Evolutionary conservation across 1,139 yeast species (phyloP), one percentile per base, ranked within the genome.

Genomic region (Sporopachydermia cereana): DNA sequence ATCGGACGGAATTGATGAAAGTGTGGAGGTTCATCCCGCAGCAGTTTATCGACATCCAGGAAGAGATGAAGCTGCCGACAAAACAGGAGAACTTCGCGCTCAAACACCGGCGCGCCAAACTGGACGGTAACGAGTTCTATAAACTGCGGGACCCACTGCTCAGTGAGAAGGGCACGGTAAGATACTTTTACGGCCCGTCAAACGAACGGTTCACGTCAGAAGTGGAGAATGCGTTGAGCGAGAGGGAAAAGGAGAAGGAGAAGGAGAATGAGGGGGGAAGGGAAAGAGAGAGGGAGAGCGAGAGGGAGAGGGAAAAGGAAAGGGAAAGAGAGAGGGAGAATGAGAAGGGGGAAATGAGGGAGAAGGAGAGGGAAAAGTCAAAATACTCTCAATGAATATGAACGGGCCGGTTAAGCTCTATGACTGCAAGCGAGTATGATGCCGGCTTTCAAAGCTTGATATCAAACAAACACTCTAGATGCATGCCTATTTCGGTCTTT

Each of bases 131-230:
- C 20, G 17, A 2, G 41, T 36, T 27, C 17, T 23, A 43, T 24
- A 31, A 47, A n/a, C 41, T 52, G 20, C 51, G 61, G 18, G 63
- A 59, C 31, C 47, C 54, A 14, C 48, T 47, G 24, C 41, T 51
- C 9, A 53, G 58, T 1, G 59, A 55, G 9, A 43, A 44, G 12
- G 63, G 62, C 3, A 55, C 62, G 0, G 60, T 58, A 7, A 49
- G 63, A 17, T 60, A 57, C 45, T 34, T 12, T 29, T 34, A 39
- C 12, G 39, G 39, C 22, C 39, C 39, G 17, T 5, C 12, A 21
- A 23, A 14, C 24, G 39, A 41, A 18, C 18, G 24, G 20, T 41
- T 24, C 3, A 24, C n/a, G 24, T n/a, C 23, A 17, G 24, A 42
- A 16, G 2, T 25, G 1, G 21, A 12, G 17, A 7, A 7, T 7